phyloP scores from a whole-genome alignment of 768 basidiomycete genomes.

The Auricularia cornea region DNA sequence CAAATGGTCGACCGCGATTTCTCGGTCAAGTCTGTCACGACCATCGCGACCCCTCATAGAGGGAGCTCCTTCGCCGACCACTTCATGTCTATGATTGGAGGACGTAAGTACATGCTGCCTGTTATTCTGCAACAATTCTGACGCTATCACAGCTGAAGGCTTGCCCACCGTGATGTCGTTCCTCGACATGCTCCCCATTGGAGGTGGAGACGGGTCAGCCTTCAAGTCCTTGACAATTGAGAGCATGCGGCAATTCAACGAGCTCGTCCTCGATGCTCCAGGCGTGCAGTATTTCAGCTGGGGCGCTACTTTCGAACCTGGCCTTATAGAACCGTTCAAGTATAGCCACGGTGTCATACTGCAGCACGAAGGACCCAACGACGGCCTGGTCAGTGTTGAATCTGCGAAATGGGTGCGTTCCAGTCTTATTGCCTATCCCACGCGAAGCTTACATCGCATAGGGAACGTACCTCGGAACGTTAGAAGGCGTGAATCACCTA shows the following conservation, averaged over 20 bases:
- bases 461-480: slow-evolving; percentile 93
- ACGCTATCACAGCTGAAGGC: slow-evolving; percentile 28
- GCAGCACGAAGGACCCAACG: slow-evolving; percentile 86
- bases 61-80: slow-evolving; percentile 93
- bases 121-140: slow-evolving; percentile 15
- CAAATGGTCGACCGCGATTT: slow-evolving; percentile 73
- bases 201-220: slow-evolving; percentile 90
- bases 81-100: slow-evolving; percentile 69
- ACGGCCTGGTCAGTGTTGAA: slow-evolving; percentile 84
- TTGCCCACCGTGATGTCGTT: slow-evolving; percentile 31
- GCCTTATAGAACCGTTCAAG: slow-evolving; percentile 87
- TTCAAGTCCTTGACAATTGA: slow-evolving; percentile 81
- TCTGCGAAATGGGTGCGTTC: slow-evolving; percentile 72
- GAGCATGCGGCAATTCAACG: slow-evolving; percentile 85
- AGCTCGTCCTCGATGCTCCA: slow-evolving; percentile 68
- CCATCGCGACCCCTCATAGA: slow-evolving; percentile 90
- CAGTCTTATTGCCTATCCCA: slow-evolving; percentile 3
- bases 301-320: slow-evolving; percentile 87
- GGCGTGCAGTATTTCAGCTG: slow-evolving; percentile 88
- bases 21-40: slow-evolving; percentile 78
- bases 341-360: slow-evolving; percentile 68
- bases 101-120: slow-evolving; percentile 6
- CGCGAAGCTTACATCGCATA: slow-evolving; percentile 17
- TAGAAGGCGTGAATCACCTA: slow-evolving; percentile 84
- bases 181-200: slow-evolving; percentile 80